Evolutionary conservation across 805 yeast species (phyloP), one percentile per base, ranked within the genome.

Genomic region (Candida xyloterini): DNA sequence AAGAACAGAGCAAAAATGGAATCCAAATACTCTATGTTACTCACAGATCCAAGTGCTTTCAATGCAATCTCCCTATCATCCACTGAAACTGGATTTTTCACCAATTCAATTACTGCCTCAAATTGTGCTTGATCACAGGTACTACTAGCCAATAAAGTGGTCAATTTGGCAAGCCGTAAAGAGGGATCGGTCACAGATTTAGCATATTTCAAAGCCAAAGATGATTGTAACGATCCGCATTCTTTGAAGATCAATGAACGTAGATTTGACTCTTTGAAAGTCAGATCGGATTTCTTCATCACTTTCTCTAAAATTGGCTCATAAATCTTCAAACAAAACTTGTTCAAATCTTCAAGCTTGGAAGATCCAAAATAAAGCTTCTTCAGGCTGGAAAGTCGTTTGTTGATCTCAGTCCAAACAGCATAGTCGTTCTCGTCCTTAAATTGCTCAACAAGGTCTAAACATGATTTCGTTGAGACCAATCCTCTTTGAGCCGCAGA

Each of bases 11-110:
- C 56, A n/a, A 78, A 48, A 33, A 75, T 59, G 33, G 55, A 54
- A n/a, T 59, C 50, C 18, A 75, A 60, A 21, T 67, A 62, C 10
- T 57, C 62, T 8, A 55, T 50, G 22, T 67, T 65, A 26, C 62
- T 48, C 15, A 73, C 63, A 13, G 63, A 57, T 1, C 86, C 85
- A 32, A 81, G 58, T 0, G 85, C 73, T n/a, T 56, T 55, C 18
- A 79, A 61, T 0, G 83, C 79, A 35, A 73, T 64, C 57, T 81
- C 87, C 37, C 79, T 57, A 2, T 76, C 71, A 56, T 79, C 85
- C 37, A 78, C 68, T 5, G 83, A 61, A 2, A 71, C 53, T 8
- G 87, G 84, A 10, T 59, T 46, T 8, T 60, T 55, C 21, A 72
- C 73, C 53, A 79, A 81, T n/a, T 63, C 47, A 39, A 71, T 46